Evolutionary conservation across 306 rosid genomes (phyloP).

Genomic region (Quercus suber): DNA sequence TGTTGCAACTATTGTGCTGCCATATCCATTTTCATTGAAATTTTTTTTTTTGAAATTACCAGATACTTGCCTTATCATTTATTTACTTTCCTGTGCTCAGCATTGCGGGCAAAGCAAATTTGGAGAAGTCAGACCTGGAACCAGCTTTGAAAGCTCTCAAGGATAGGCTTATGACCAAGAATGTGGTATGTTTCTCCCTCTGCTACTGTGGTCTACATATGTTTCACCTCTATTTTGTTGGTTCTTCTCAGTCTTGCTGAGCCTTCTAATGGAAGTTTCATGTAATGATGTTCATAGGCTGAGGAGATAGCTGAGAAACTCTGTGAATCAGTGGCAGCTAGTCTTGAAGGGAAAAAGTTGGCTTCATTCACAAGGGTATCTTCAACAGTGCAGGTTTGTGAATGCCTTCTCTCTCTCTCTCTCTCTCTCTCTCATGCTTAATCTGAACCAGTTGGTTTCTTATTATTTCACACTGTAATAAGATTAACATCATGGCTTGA

Average conservation of each 20-base stretch:
- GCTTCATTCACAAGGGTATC: constrained; percentile 94
- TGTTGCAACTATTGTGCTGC: background rate
- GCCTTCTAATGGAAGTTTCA: constrained; percentile 22
- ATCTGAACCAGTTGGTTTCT: background rate
- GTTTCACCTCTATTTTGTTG: background rate
- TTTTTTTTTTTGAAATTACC: background rate
- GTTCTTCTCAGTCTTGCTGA: constrained; percentile 5
- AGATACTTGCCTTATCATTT: constrained; percentile 1
- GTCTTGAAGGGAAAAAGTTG: constrained; percentile 95
- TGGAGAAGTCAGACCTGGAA: constrained; percentile 92
- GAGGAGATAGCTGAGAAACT: constrained; percentile 99
- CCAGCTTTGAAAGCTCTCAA: constrained; percentile 95
- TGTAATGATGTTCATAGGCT: constrained; percentile 53
- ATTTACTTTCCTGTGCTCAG: constrained; percentile 38
- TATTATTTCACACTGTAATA: background rate
- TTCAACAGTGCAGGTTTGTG: constrained; percentile 88
- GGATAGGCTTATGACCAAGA: constrained; percentile 99
- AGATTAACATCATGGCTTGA: constrained; percentile 15
- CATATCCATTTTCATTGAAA: background rate
- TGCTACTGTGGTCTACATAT: constrained; percentile 1
- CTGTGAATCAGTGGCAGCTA: constrained; percentile 96
- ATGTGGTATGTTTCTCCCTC: constrained; percentile 66
- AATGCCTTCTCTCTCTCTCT: constrained; percentile 5
- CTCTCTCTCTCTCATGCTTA: constrained; percentile 2
- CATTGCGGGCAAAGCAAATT: constrained; percentile 94